Percentiles rank a stretch among this genome's conserved stretches.
Conservation (phyloP, 2,329 filamentous ascomycete species). For the Aspergillus amoenus region DNA sequence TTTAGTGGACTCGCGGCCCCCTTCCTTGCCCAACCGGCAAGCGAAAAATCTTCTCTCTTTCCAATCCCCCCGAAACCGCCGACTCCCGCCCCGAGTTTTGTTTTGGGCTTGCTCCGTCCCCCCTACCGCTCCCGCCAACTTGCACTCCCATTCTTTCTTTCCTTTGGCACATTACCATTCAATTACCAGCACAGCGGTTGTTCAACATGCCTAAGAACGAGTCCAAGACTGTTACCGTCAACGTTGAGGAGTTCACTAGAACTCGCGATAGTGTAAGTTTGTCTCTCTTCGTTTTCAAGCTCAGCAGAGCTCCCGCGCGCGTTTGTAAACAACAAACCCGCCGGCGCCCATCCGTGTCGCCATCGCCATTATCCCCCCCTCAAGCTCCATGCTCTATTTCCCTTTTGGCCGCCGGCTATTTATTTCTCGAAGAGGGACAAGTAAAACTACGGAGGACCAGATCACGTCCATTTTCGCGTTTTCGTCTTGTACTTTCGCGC, state of each 20-base stretch:
- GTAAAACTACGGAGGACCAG: background rate
- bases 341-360: background rate
- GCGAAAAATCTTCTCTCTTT: constrained; percentile 22
- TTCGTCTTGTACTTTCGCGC: background rate
- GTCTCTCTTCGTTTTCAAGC: constrained; percentile 15
- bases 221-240: constrained; percentile 40
- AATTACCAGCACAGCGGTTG: constrained; percentile 33
- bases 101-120: constrained; percentile 5
- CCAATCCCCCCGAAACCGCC: constrained; percentile 15
- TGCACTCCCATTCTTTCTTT: constrained; percentile 24
- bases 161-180: constrained; percentile 37
- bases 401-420: background rate
- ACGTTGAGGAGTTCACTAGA: constrained; percentile 74
- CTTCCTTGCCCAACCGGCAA: constrained; percentile 19
- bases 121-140: constrained; percentile 38
- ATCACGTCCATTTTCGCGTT: background rate
- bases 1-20: constrained; percentile 20
- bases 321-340: constrained; percentile 4
- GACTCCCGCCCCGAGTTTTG: constrained; percentile 5
- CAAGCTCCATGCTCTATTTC: background rate
- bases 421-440: background rate
- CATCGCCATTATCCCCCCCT: background rate
- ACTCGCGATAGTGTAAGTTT: constrained; percentile 77
- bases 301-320: background rate
- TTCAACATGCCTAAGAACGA: constrained; percentile 48